Evolutionary conservation across 129 eudicot species (phyloP), one percentile per base, ranked within the genome.

Genomic region (Escallonia herrerae): DNA sequence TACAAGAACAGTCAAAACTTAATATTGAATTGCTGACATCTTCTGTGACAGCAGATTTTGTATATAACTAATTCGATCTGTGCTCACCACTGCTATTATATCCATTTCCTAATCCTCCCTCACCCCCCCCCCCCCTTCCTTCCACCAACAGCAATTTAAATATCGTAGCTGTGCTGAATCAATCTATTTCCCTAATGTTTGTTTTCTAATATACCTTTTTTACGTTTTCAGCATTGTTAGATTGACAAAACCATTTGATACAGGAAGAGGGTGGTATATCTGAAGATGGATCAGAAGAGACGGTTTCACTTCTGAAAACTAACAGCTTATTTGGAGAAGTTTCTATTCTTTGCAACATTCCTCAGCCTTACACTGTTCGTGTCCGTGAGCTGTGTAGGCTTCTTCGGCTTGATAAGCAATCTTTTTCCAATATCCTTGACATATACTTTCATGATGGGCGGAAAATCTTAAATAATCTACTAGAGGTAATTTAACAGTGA

Each of bases 281-380:
- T 46, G 90, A 76, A 73, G 70, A 53, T 52, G 83, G 73, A 79
- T 48, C 58, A 42, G 84, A 64, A 59, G 74, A 70, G 45, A 13
- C 77, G 43, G 13, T 76, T 56, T 13, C 58, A 62, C 47, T 33
- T 57, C 61, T 81, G 42, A 62, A 76, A 65, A 65, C 40, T 43
- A 37, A 74, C 68, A 81, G 83, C 73, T 78, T 77, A 64, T 54
- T 87, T 39, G 88, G 83, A 40, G 95, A 87, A 70, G 55, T 81
- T 38, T 87, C 87, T n/a, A 68, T 81, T 59, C 83, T 87, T 65
- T 87, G 90, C 15, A 76, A 80, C 76, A 76, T 81, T 13, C 90
- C 85, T 4, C 77, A 63, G 40, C 78, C 87, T 38, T 73, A 65
- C 38, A 81, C 95, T 3, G 56, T 87, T 61, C 87, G 67, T 66